A percentile compares a stretch with the other conserved stretches of the same genome.
phyloP scores from a whole-genome alignment of 2,329 filamentous ascomycete species.

The Colletotrichum filicis region DNA sequence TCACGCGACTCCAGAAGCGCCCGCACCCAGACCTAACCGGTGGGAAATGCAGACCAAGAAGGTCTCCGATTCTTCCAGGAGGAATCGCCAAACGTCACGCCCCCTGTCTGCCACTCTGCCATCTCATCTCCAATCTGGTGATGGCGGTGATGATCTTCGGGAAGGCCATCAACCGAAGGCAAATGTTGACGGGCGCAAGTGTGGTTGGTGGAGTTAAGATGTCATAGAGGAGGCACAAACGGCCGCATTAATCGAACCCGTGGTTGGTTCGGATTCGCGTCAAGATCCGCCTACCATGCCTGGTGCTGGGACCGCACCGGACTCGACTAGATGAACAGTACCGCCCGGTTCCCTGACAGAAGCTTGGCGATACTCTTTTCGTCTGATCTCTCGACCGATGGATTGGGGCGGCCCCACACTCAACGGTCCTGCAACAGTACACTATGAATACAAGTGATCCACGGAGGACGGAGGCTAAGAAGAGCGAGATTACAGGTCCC shows the following conservation, averaged over 20 bases:
- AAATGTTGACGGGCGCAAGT: background rate
- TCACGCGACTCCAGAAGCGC: slow-evolving; percentile 8
- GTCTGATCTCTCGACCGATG: slow-evolving; percentile 27
- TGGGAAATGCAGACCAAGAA: slow-evolving; percentile 2
- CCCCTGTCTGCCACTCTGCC: slow-evolving; percentile 17
- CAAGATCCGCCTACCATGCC: background rate
- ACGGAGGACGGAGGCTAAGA: background rate
- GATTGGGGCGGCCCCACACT: slow-evolving; percentile 8
- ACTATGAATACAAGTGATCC: background rate
- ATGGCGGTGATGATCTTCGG: slow-evolving; percentile 25
- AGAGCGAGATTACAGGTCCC: slow-evolving; percentile 22
- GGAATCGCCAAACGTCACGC: slow-evolving; percentile 2
- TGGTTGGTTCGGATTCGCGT: slow-evolving; percentile 11
- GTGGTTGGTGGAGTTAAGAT: slow-evolving; percentile 22
- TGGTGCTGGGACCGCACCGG: slow-evolving; percentile 5
- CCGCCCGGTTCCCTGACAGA: slow-evolving; percentile 20
- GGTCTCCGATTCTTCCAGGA: background rate
- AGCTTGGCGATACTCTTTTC: slow-evolving; percentile 21
- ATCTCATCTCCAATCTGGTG: slow-evolving; percentile 17
- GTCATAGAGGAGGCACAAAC: slow-evolving; percentile 9
- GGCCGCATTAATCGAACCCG: slow-evolving; percentile 16
- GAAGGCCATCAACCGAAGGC: slow-evolving; percentile 24
- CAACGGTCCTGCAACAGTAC: slow-evolving; percentile 6
- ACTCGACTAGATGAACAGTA: slow-evolving; percentile 22
- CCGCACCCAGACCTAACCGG: slow-evolving; percentile 16